Base-by-base conservation (phyloP, 768 basidiomycete genomes). In the Lentinula sp. region DNA sequence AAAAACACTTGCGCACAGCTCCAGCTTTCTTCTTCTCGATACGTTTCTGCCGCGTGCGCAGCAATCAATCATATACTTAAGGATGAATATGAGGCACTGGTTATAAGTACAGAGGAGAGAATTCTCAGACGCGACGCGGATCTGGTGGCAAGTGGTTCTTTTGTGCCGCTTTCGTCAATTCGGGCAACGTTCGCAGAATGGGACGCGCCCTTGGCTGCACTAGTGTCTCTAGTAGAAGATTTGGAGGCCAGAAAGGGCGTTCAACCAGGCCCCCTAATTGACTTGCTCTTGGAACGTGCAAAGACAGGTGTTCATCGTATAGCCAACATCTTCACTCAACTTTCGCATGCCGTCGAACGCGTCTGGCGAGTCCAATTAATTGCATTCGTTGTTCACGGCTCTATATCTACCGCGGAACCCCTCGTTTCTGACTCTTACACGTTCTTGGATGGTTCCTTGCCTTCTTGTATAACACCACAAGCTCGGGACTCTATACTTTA, bases 351-450 rank as follows among this genome's bases (percentile, higher is more conserved):
- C 0, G 90, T 95, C 34, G 89, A 91, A 66, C 80, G 83, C 54
- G 86, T 93, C 23, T 96, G 93, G 91, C 79, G 88, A 55, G 85
- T 85, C 2, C 93, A 95, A 66, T 76, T 95, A n/a, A 84, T 82
- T 28, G 86, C 91, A 1, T 88, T 93, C 68, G 69, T 97, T 48
- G 79, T 95, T 4, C 82, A 83, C 58, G 91, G 93, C 56, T 93
- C 94, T 3, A 74, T 90, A 16, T 76, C 92, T 2, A 57, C 73
- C 1, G 67, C 77, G 3, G 88, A 95, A 65, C 86, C 93, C 11
- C 71, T 94, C 21, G 84, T 84, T 13, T 83, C 84, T 9, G 80
- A 84, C 52, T 73, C 77, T 40, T 88, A 86, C 65, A 64, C 67
- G 4, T 80, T 95, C 6, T 66, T 86, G 45, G 80, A 85, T 7